Evolutionary conservation across 768 basidiomycete species (phyloP).

Genomic region (Ramaria sp.): DNA sequence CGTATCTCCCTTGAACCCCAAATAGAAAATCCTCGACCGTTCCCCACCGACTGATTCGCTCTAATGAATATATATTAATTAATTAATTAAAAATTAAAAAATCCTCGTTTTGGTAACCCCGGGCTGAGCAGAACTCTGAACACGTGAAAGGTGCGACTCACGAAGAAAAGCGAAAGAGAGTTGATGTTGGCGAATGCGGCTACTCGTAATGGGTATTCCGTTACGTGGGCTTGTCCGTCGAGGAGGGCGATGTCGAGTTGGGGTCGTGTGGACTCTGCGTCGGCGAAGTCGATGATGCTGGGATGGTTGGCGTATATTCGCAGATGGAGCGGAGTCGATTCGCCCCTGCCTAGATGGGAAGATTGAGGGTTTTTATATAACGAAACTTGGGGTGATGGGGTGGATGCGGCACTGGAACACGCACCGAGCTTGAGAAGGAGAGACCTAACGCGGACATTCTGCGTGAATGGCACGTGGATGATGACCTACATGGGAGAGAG

Average conservation of each 20-base stretch:
- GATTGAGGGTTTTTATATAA: background rate
- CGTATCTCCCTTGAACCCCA: conserved; percentile 76
- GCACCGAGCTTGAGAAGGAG: conserved; percentile 67
- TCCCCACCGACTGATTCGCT: conserved; percentile 60
- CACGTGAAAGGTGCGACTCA: conserved; percentile 27
- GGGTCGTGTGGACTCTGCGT: conserved; percentile 57
- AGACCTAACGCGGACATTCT: conserved; percentile 68
- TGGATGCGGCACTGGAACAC: conserved; percentile 8
- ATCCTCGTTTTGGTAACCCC: too few relatives aligned
- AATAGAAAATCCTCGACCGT: conserved; percentile 55
- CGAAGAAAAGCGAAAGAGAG: conserved; percentile 69
- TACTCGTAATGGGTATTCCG: conserved; percentile 69
- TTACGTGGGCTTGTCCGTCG: conserved; percentile 56
- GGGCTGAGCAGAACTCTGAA: too few relatives aligned
- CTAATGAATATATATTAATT: conserved; percentile 26
- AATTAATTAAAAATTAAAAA: too few relatives aligned
- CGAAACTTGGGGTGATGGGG: background rate
- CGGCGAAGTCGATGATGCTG: conserved; percentile 67
- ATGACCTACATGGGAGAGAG: conserved; percentile 60
- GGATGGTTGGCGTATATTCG: conserved; percentile 65
- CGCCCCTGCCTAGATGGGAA: conserved; percentile 51
- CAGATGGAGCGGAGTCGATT: conserved; percentile 62
- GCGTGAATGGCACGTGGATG: conserved; percentile 69
- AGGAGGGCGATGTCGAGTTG: conserved; percentile 60
- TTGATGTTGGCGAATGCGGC: conserved; percentile 70